Percentiles rank a stretch among this genome's conserved stretches.
Conservation (phyloP, 129 eudicot species). For the Dittrichia graveolens region DNA sequence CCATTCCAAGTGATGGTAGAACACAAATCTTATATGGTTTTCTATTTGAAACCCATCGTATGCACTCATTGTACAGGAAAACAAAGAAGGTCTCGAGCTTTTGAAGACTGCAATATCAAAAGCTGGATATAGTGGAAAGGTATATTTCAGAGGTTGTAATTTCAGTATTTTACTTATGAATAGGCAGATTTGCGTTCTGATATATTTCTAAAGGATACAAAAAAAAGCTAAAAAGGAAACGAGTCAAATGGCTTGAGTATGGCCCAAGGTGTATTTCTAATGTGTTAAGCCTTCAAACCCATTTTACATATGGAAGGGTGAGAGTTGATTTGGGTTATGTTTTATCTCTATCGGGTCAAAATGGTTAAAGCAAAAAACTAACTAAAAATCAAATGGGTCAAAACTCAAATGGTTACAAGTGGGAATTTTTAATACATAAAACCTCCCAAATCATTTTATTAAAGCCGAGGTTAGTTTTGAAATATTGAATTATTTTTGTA, state of each 20-base stretch:
- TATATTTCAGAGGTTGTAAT: not conserved
- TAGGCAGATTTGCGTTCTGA: too few species aligned
- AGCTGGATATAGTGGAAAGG: constrained; percentile 65
- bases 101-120: constrained; percentile 63
- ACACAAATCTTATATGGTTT: not conserved
- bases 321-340: not conserved
- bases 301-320: too few species aligned
- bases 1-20: not conserved
- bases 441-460: not conserved
- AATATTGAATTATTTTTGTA: not conserved
- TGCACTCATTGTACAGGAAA: constrained; percentile 40
- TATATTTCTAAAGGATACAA: too few species aligned
- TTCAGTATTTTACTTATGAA: not conserved
- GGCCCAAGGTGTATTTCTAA: too few species aligned
- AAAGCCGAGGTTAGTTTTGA: not conserved
- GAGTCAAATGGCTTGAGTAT: too few species aligned
- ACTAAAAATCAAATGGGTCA: not conserved
- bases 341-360: not conserved
- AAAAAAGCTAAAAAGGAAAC: too few species aligned
- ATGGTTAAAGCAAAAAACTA: too few species aligned
- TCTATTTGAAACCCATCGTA: not conserved
- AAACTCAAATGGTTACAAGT: not conserved
- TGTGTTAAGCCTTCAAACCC: too few species aligned
- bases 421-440: not conserved
- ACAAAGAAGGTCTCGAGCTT: constrained; percentile 61